Conservation (phyloP, 1,284 basidiomycete species). For the Mixia osmundae region DNA sequence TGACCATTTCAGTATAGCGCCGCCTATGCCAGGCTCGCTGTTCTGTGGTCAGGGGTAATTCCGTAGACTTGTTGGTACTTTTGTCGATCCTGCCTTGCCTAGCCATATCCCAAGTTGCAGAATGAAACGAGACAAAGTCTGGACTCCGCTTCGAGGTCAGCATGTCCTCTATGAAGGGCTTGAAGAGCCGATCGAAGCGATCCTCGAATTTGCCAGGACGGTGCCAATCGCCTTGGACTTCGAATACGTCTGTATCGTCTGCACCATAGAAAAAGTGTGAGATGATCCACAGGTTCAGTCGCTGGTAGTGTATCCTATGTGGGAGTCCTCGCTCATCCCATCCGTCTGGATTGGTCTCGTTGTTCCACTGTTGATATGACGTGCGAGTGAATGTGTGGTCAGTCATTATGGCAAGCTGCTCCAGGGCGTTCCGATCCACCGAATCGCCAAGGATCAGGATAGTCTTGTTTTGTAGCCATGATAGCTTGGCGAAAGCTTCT, state of each 20-base stretch:
- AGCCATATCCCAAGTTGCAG: constrained; percentile 18
- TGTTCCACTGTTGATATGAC: constrained; percentile 10
- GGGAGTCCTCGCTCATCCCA: constrained; percentile 15
- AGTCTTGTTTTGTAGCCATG: constrained; percentile 15
- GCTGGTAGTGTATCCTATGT: constrained; percentile 13
- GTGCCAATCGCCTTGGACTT: constrained; percentile 16
- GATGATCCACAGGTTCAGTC: constrained; percentile 11
- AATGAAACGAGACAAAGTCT: constrained; percentile 15
- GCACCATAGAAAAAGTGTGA: constrained; percentile 18
- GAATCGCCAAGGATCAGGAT: constrained; percentile 17
- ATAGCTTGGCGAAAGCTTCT: constrained; percentile 3
- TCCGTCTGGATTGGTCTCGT: constrained; percentile 9
- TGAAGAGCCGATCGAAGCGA: constrained; percentile 14
- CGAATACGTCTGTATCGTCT: constrained; percentile 18
- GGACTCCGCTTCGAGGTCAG: constrained; percentile 11
- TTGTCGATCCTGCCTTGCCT: constrained; percentile 17
- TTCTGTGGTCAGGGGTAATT: constrained; percentile 11
- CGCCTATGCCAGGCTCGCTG: constrained; percentile 15
- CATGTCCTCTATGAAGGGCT: constrained; percentile 12
- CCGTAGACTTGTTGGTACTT: constrained; percentile 9
- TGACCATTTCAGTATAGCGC: constrained; percentile 10
- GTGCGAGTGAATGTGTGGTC: constrained; percentile 11
- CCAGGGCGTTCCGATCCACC: constrained; percentile 17
- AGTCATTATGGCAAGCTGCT: constrained; percentile 15
- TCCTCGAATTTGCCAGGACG: constrained; percentile 16